phyloP scores from a whole-genome alignment of 495 filamentous ascomycete species.

The Trichoderma asperelloides region DNA sequence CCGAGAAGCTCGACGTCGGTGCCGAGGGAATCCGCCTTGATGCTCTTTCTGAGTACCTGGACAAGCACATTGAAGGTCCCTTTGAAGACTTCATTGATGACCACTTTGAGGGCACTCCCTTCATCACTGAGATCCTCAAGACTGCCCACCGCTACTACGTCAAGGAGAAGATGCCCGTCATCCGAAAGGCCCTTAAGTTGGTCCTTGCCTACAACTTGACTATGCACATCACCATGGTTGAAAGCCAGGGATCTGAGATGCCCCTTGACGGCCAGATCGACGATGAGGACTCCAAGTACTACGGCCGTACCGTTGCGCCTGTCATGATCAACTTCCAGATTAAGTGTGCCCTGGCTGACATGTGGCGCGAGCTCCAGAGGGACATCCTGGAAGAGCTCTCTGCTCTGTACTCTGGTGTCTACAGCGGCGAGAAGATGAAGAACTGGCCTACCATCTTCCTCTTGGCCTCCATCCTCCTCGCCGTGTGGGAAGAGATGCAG shows the following conservation, averaged over 20 bases:
- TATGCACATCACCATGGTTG: slow-evolving; percentile 82
- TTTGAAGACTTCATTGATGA: slow-evolving; percentile 89
- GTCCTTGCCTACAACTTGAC: slow-evolving; percentile 90
- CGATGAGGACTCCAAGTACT: slow-evolving; percentile 67
- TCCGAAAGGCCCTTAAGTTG: slow-evolving; percentile 85
- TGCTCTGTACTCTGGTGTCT: slow-evolving; percentile 80
- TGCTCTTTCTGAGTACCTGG: slow-evolving; percentile 76
- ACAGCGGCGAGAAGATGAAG: slow-evolving; percentile 87
- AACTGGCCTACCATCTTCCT: slow-evolving; percentile 98
- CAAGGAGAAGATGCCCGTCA: slow-evolving; percentile 71
- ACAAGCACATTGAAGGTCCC: slow-evolving; percentile 80
- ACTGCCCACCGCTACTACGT: slow-evolving; percentile 83
- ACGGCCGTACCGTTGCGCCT: slow-evolving; percentile 78
- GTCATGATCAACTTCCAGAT: slow-evolving; percentile 99
- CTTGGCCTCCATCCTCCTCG: slow-evolving; percentile 77
- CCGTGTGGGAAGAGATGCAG: slow-evolving; percentile 95
- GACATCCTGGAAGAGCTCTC: slow-evolving; percentile 90
- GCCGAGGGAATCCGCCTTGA: slow-evolving; percentile 71
- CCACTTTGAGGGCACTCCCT: slow-evolving; percentile 87
- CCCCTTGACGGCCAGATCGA: slow-evolving; percentile 69
- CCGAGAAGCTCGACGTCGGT: slow-evolving; percentile 75
- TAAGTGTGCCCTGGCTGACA: slow-evolving; percentile 85
- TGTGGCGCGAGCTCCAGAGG: slow-evolving; percentile 94
- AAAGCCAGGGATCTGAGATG: slow-evolving; percentile 75
- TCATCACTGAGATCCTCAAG: slow-evolving; percentile 88